Conservation (phyloP, 2,329 filamentous ascomycete species). For the Ramularia endophylla region DNA sequence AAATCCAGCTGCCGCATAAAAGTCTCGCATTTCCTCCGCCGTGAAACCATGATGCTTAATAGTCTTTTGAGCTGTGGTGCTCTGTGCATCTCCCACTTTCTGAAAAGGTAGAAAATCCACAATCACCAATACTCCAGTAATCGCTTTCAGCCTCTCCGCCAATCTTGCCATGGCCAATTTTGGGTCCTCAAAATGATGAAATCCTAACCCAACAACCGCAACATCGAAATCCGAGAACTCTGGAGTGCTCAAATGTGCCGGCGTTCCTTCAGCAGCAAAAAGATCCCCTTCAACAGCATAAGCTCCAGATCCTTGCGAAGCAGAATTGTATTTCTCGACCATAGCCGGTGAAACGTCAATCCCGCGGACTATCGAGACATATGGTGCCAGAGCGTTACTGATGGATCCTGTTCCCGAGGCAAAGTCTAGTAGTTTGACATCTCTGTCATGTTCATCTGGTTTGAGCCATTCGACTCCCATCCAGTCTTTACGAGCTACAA, state of each 20-base stretch:
- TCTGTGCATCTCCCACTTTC: not conserved
- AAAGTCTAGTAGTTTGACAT: slow-evolving; percentile 29
- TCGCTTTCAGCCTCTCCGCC: slow-evolving; percentile 22
- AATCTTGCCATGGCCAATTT: slow-evolving; percentile 23
- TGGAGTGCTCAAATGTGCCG: slow-evolving; percentile 17
- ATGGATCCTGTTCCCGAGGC: slow-evolving; percentile 31
- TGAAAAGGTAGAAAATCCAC: slow-evolving; percentile 26
- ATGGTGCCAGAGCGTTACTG: slow-evolving; percentile 26
- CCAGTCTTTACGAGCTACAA: slow-evolving; percentile 25
- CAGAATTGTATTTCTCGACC: slow-evolving; percentile 28
- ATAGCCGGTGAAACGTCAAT: slow-evolving; percentile 30
- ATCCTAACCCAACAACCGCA: slow-evolving; percentile 38
- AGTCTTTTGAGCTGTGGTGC: slow-evolving; percentile 13
- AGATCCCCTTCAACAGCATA: slow-evolving; percentile 33
- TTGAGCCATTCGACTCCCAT: slow-evolving; percentile 24
- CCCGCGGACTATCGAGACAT: slow-evolving; percentile 27
- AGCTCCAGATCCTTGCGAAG: slow-evolving; percentile 20
- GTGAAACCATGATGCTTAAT: slow-evolving; percentile 32
- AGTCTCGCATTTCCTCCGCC: slow-evolving; percentile 17
- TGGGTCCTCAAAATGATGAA: slow-evolving; percentile 40
- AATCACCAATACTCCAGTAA: slow-evolving; percentile 25
- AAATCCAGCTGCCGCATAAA: slow-evolving; percentile 25
- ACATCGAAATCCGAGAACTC: slow-evolving; percentile 39
- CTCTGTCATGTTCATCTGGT: slow-evolving; percentile 4
- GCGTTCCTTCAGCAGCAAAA: slow-evolving; percentile 23